Evolutionary conservation across 179 eudicot species (phyloP), one percentile per base, ranked within the genome.

Genomic region (Beta macrorhiza): DNA sequence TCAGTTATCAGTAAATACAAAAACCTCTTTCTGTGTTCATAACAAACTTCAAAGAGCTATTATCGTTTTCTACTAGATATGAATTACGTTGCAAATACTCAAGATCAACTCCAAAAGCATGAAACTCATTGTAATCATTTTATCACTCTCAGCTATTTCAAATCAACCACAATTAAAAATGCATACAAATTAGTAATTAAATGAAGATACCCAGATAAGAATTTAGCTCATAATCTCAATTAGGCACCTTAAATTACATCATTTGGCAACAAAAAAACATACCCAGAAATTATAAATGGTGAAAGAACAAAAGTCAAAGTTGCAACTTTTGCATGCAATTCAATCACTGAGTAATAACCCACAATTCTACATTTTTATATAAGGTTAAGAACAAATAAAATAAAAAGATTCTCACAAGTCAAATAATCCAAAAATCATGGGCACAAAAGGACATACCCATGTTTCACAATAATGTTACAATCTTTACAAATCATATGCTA

Each of bases 301-400:
- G 58, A 78, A 53, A 53, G 64, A 77, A 61, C 51, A 59, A 77
- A 19, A 71, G 67, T 75, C 74, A 55, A 65, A 64, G 53, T 25
- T 22, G 37, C 76, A 76, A 67, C 70, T 61, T 32, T 53, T 74
- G 63, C 71, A 76, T 75, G 83, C 80, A 81, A 81, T 81, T 44
- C 37, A 59, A 70, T 32, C 4, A 61, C 3, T 57, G 3, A 16
- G 29, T 20, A 55, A 70, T 56, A 15, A 51, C 69, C 63, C 25
- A 32, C 37, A 32, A 32, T 32, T 32, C 37, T 32, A 32, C 37
- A 32, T 0, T 7, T 59, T 32, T 19, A 75, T 29, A 65, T 15
- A 63, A 55, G 53, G 71, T n/a, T 65, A 49, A 67, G n/a, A 20
- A 15, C 55, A 61, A 10, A 25, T 44, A 42, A 16, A 0, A 44